These are phyloP conservation scores for Lagenidium sp. DNA, from an alignment of 352 stramenopile genomes.

Conservation along the genomic window DNA sequence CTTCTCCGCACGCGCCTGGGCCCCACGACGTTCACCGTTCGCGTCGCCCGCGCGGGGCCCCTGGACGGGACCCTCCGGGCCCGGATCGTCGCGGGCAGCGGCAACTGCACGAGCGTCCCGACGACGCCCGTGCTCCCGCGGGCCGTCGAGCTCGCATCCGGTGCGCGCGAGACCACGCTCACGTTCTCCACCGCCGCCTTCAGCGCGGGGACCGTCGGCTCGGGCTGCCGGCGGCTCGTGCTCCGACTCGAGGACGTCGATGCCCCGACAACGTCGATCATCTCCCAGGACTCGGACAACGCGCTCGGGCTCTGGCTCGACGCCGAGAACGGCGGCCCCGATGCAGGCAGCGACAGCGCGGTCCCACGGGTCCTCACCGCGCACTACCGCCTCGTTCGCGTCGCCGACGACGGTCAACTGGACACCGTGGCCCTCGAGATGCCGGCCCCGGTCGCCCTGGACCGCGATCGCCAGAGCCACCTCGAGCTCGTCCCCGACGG, in stretches of 20 bases:
- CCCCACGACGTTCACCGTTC: slow-evolving; percentile 14
- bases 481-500: slow-evolving; percentile 17
- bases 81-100: slow-evolving; percentile 1
- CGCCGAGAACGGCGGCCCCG: slow-evolving; percentile 25
- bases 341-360: background rate
- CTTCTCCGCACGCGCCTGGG: slow-evolving; percentile 12
- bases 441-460: slow-evolving; percentile 15
- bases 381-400: slow-evolving; percentile 12
- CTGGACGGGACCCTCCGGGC: slow-evolving; percentile 5
- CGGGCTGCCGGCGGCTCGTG: slow-evolving; percentile 23
- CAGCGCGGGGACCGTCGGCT: background rate
- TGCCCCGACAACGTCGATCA: slow-evolving; percentile 7
- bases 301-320: slow-evolving; percentile 36
- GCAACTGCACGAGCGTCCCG: slow-evolving; percentile 1
- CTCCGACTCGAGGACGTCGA: slow-evolving; percentile 21
- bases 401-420: no score
- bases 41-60: slow-evolving; percentile 21
- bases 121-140: background rate
- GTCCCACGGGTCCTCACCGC: slow-evolving; percentile 1
- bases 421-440: background rate
- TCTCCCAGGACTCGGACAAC: slow-evolving; percentile 22
- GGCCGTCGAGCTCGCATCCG: background rate
- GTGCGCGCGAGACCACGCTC: background rate
- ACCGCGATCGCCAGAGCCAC: slow-evolving; percentile 24
- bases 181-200: slow-evolving; percentile 1